These are phyloP conservation scores for Evernia prunastri DNA, from an alignment of 495 filamentous ascomycete species.

Conservation along the genomic window DNA sequence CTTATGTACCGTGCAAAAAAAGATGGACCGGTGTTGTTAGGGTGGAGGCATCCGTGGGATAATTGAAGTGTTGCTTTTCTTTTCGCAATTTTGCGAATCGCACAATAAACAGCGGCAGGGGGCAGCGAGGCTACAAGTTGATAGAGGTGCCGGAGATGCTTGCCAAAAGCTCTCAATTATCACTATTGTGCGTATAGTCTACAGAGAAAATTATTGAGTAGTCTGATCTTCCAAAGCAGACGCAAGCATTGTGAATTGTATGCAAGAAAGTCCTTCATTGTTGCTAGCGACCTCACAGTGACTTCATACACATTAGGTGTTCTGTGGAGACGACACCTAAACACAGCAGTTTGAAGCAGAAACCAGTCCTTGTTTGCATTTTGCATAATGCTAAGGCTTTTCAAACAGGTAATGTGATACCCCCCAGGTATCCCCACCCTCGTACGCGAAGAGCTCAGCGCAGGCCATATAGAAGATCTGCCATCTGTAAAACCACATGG, in stretches of 20 bases:
- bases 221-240: background rate
- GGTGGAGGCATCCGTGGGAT: constrained; percentile 98
- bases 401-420: constrained; percentile 57
- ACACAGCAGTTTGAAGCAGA: background rate
- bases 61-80: constrained; percentile 59
- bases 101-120: too few species aligned
- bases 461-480: constrained; percentile 64
- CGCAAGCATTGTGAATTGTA: background rate
- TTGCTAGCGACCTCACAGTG: background rate
- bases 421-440: constrained; percentile 57
- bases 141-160: background rate
- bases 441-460: constrained; percentile 56
- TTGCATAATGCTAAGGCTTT: constrained; percentile 33
- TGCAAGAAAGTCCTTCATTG: background rate
- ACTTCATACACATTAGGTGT: background rate
- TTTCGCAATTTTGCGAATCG: background rate
- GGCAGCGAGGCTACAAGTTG: background rate
- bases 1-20: constrained; percentile 95
- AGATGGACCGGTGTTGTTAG: constrained; percentile 78
- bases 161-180: background rate
- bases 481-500: constrained; percentile 59
- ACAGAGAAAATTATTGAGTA: background rate
- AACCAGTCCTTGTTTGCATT: background rate
- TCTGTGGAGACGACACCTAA: background rate
- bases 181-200: background rate